phyloP scores from a whole-genome alignment of 352 stramenopile species.

The Thalassiosira sp. region DNA sequence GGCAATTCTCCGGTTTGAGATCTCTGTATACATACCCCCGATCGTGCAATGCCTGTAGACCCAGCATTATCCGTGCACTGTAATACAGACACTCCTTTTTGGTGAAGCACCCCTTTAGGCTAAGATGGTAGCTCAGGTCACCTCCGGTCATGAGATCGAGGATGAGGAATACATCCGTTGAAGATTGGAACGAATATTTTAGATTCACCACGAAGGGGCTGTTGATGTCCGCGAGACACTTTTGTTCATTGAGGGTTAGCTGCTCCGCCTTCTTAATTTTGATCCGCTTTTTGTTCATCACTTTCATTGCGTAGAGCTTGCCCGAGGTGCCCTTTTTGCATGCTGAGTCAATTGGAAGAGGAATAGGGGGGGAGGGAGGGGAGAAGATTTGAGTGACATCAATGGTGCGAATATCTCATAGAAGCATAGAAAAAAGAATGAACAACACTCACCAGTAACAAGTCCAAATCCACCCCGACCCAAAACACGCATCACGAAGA shows the following conservation, averaged over 20 bases:
- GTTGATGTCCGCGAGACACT: conserved; percentile 83
- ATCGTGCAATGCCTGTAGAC: conserved; percentile 85
- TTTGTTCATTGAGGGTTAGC: conserved; percentile 84
- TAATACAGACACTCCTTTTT: conserved; percentile 86
- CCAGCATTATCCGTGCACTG: conserved; percentile 86
- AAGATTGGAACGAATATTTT: conserved; percentile 90
- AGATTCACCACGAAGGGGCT: conserved; percentile 90
- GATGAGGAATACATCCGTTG: conserved; percentile 88
- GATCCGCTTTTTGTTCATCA: conserved; percentile 91
- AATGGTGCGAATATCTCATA: conserved; percentile 7
- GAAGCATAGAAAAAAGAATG: not conserved
- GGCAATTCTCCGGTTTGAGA: conserved; percentile 90
- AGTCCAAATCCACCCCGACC: conserved; percentile 95
- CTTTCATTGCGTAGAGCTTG: conserved; percentile 92
- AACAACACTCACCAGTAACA: conserved; percentile 87
- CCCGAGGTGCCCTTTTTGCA: conserved; percentile 93
- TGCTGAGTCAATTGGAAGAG: conserved; percentile 46
- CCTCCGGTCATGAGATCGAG: conserved; percentile 91
- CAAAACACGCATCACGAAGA: conserved; percentile 93
- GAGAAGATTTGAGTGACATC: not conserved
- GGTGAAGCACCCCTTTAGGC: conserved; percentile 83
- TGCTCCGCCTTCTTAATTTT: conserved; percentile 91
- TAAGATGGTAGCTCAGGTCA: conserved; percentile 83
- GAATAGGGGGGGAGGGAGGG: not conserved
- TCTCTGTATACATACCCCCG: conserved; percentile 87